phyloP scores from a whole-genome alignment of 1,284 basidiomycete genomes.

The Cutaneotrichosporon daszewskae region DNA sequence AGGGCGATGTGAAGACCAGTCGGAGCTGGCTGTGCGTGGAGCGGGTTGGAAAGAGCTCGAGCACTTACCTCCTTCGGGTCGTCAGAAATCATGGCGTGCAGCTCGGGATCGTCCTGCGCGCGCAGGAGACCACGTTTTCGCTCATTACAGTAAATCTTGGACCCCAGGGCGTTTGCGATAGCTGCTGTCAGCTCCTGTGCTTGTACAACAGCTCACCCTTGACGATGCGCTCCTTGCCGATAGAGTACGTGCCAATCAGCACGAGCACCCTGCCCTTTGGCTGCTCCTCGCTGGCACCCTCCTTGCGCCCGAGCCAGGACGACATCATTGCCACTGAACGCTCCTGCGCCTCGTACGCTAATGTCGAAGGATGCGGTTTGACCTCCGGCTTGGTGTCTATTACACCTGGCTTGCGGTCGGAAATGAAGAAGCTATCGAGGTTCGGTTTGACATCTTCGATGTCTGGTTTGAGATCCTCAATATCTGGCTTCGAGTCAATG shows the following conservation, averaged over 20 bases:
- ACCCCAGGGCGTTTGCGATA: constrained; percentile 71
- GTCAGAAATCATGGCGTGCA: constrained; percentile 69
- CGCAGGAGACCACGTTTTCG: constrained; percentile 72
- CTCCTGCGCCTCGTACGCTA: constrained; percentile 23
- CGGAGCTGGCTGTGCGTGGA: neutral
- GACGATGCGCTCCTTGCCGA: constrained; percentile 94
- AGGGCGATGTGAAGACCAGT: neutral
- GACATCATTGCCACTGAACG: constrained; percentile 46
- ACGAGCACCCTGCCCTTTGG: constrained; percentile 56
- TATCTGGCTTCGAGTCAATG: neutral
- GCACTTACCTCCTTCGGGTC: constrained; percentile 58
- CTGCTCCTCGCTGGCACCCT: constrained; percentile 27
- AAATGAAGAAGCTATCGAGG: neutral
- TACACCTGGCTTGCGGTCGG: neutral
- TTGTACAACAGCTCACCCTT: constrained; percentile 57
- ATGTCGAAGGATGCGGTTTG: constrained; percentile 5
- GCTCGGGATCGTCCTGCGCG: constrained; percentile 74
- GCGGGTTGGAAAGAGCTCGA: neutral
- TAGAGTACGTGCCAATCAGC: constrained; percentile 90
- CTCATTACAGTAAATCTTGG: constrained; percentile 85
- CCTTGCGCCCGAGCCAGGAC: constrained; percentile 45
- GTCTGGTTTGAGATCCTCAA: constrained; percentile 1
- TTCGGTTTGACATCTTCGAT: neutral
- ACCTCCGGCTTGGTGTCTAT: constrained; percentile 9
- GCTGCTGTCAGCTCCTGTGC: constrained; percentile 53